Conservation (phyloP, 768 basidiomycete genomes). For the Austroboletus festivus region DNA sequence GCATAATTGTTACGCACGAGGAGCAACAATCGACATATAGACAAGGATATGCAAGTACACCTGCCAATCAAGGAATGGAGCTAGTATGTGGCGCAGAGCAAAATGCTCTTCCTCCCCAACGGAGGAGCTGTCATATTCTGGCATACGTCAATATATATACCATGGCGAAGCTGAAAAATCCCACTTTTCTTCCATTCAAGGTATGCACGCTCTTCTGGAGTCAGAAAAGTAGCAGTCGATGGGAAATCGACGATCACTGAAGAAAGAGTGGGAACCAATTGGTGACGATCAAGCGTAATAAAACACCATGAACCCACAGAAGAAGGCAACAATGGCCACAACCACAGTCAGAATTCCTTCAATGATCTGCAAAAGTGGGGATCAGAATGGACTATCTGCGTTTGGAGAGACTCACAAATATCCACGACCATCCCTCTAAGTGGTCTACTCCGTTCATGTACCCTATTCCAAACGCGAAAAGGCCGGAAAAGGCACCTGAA, state of each 20-base stretch:
- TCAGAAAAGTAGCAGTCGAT: conserved; percentile 16
- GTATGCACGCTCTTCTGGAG: conserved; percentile 15
- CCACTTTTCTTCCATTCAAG: conserved; percentile 18
- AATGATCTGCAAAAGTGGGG: conserved; percentile 8
- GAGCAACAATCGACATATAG: conserved; percentile 50
- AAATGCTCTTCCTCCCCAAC: conserved; percentile 50
- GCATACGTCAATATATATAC: conserved; percentile 50
- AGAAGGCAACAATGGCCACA: conserved; percentile 51
- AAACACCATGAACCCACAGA: conserved; percentile 34
- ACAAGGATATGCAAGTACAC: conserved; percentile 24
- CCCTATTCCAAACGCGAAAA: conserved; percentile 53
- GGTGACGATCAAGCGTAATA: no score
- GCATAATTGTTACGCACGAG: conserved; percentile 42
- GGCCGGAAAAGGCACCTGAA: conserved; percentile 52
- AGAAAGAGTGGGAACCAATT: not conserved
- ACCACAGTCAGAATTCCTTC: conserved; percentile 55
- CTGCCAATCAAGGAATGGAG: conserved; percentile 65
- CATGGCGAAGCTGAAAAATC: not conserved
- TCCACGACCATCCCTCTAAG: conserved; percentile 63
- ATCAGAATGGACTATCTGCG: not conserved
- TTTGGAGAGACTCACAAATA: conserved; percentile 44
- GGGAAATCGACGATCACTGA: conserved; percentile 56
- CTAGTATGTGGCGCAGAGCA: conserved; percentile 48
- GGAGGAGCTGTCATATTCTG: conserved; percentile 34
- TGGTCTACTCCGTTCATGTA: conserved; percentile 48